Percentiles rank a stretch among this genome's conserved stretches.
Evolutionary conservation across 768 basidiomycete species (phyloP).

Genomic region (Melanogaster broomeanus): DNA sequence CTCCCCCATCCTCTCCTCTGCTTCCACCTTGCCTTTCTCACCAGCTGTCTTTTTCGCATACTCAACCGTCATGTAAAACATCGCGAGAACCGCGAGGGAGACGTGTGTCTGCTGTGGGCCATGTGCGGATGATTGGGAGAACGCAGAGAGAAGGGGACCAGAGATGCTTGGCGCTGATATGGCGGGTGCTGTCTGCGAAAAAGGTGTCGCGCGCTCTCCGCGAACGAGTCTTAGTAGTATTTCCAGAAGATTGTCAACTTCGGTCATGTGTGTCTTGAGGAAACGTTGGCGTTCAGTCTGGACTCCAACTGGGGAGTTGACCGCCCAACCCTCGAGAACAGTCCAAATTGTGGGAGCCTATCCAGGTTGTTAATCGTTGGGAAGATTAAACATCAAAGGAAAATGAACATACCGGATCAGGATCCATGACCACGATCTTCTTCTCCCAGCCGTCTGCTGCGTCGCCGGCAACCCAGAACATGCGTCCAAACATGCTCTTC

Average conservation of each 20-base stretch:
- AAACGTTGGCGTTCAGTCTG: slow-evolving; percentile 83
- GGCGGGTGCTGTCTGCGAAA: slow-evolving; percentile 61
- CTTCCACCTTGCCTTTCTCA: slow-evolving; percentile 68
- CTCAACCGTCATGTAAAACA: slow-evolving; percentile 83
- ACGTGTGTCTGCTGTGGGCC: slow-evolving; percentile 92
- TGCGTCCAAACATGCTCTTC: slow-evolving; percentile 81
- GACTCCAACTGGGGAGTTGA: slow-evolving; percentile 77
- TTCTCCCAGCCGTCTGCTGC: slow-evolving; percentile 93
- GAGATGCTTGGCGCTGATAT: slow-evolving; percentile 64
- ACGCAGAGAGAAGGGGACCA: slow-evolving; percentile 70
- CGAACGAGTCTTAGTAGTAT: slow-evolving; percentile 90
- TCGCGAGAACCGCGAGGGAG: slow-evolving; percentile 87
- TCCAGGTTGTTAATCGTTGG: slow-evolving; percentile 1
- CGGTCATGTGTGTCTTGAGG: slow-evolving; percentile 83
- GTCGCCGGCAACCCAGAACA: slow-evolving; percentile 84
- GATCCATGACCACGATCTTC: slow-evolving; percentile 89
- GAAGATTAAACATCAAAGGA: background rate
- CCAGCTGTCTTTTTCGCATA: slow-evolving; percentile 73
- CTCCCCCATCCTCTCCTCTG: slow-evolving; percentile 79
- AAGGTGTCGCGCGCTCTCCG: slow-evolving; percentile 77
- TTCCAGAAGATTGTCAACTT: slow-evolving; percentile 88
- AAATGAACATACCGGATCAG: slow-evolving; percentile 78
- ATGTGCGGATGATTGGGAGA: slow-evolving; percentile 76
- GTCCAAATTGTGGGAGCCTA: slow-evolving; percentile 93
- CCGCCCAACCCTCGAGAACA: slow-evolving; percentile 86